Base-by-base conservation (phyloP, 2,329 filamentous ascomycete genomes). In the Diaporthe sp. region DNA sequence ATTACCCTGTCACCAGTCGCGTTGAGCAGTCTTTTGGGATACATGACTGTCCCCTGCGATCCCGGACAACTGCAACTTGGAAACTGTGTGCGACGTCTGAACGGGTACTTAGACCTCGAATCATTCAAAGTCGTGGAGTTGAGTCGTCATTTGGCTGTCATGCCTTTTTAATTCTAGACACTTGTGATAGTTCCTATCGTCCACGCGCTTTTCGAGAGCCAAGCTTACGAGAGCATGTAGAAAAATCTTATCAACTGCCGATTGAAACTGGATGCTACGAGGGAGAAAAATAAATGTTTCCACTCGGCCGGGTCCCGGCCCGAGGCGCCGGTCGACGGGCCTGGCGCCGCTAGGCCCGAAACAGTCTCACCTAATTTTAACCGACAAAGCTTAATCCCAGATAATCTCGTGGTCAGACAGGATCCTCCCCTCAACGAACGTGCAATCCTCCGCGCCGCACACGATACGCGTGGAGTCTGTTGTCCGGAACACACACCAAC, bases 301-400 rank as follows among this genome's bases (percentile, higher is more conserved):
- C 45, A 67, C 12, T 38, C 33, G 64, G 33, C 8, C 64, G 64
- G 64, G 64, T 10, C 15, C 6, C 64, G 64, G 42, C 64, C 64
- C 64, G 64, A 28, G 15, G n/a, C 45, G 28, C 61, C 61, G 30
- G 45, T 50, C 33, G 6, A 10, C 7, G 8, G 64, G 64, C 45
- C 45, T 22, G 19, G 30, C 38, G 64, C 42, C 45, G 33, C 64
- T 68, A 68, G 64, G 45, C 64, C 64, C n/a, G 45, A 68, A 68
- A 68, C 64, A 68, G 64, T 68, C 45, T 68, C 61, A 67, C 13
- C 64, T 68, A 68, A 68, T 68, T 68, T 64, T 68, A 52, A 68
- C 45, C 64, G 45, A 68, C 33, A 40, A 68, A 54, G 64, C 64
- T 68, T 68, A 68, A 68, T 68, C 64, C 54, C 22, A 68, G 64